Evolutionary conservation across 805 yeast species (phyloP).

Genomic region (Saccharomycopsis guyanensis): DNA sequence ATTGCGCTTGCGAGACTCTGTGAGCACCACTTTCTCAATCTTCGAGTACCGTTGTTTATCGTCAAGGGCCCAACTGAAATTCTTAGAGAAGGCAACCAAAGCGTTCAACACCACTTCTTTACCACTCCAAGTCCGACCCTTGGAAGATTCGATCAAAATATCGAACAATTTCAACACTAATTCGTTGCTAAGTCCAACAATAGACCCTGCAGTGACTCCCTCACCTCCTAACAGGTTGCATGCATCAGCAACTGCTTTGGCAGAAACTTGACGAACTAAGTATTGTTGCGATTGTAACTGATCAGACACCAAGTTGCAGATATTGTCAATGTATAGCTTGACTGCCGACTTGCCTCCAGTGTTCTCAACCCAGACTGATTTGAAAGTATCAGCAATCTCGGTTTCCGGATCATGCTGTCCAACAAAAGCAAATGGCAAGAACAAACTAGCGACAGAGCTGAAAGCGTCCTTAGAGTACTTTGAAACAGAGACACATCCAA

Average conservation of each 20-base stretch:
- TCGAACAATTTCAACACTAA: slow-evolving; percentile 37
- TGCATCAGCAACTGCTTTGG: slow-evolving; percentile 55
- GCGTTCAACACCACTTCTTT: slow-evolving; percentile 73
- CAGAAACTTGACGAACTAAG: slow-evolving; percentile 60
- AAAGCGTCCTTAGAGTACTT: slow-evolving; percentile 64
- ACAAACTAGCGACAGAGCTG: slow-evolving; percentile 49
- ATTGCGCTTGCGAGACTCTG: slow-evolving; percentile 64
- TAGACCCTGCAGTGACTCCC: slow-evolving; percentile 25
- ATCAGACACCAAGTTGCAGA: slow-evolving; percentile 41
- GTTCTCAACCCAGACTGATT: slow-evolving; percentile 68
- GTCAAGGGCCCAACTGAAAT: slow-evolving; percentile 16
- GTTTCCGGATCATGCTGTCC: slow-evolving; percentile 58
- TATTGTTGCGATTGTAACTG: slow-evolving; percentile 54
- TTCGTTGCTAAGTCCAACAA: slow-evolving; percentile 23
- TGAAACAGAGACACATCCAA: slow-evolving; percentile 58
- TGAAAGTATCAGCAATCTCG: slow-evolving; percentile 42
- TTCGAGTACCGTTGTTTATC: slow-evolving; percentile 27
- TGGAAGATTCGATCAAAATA: slow-evolving; percentile 49
- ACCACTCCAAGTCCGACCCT: slow-evolving; percentile 84
- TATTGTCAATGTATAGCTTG: slow-evolving; percentile 62
- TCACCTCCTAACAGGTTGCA: slow-evolving; percentile 37
- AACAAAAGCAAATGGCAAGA: slow-evolving; percentile 71
- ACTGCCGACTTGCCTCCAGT: slow-evolving; percentile 68
- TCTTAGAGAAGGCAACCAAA: slow-evolving; percentile 47
- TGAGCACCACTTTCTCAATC: slow-evolving; percentile 38